These are phyloP conservation scores for Pyrus communis DNA, from an alignment of 306 rosid genomes.

Conservation along the genomic window DNA sequence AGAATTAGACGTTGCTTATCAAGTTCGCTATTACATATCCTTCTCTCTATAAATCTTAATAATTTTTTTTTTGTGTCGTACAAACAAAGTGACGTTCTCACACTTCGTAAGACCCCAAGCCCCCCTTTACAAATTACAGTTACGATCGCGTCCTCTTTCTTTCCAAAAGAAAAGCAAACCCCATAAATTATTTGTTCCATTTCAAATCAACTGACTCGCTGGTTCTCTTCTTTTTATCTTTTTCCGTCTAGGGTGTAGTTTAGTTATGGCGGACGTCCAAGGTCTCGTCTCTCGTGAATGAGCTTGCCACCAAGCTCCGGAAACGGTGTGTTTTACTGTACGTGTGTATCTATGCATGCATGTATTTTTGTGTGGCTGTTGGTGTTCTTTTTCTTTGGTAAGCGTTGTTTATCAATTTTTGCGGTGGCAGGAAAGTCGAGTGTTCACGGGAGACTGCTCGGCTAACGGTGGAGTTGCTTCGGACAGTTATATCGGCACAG, in stretches of 20 bases:
- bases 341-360: neutral
- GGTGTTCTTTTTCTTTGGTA: neutral
- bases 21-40: too few species aligned
- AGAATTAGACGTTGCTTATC: too few species aligned
- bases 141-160: neutral
- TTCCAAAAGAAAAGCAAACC: neutral
- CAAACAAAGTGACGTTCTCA: neutral
- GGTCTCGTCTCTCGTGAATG: neutral
- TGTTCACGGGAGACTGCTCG: neutral
- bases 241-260: neutral
- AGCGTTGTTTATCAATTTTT: neutral
- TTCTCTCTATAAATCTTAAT: too few species aligned
- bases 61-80: neutral
- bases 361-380: neutral
- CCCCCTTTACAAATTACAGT: neutral
- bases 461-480: conserved; percentile 5
- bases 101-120: neutral
- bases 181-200: too few species aligned
- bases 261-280: conserved; percentile 2
- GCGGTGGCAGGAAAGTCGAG: neutral
- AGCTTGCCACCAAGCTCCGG: neutral
- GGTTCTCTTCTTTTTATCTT: too few species aligned
- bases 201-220: too few species aligned
- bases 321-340: neutral
- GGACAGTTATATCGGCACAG: neutral